Percentiles rank a stretch among this genome's conserved stretches.
Evolutionary conservation across 2,329 filamentous ascomycete genomes (phyloP).

Genomic region (Colletotrichum sp.): DNA sequence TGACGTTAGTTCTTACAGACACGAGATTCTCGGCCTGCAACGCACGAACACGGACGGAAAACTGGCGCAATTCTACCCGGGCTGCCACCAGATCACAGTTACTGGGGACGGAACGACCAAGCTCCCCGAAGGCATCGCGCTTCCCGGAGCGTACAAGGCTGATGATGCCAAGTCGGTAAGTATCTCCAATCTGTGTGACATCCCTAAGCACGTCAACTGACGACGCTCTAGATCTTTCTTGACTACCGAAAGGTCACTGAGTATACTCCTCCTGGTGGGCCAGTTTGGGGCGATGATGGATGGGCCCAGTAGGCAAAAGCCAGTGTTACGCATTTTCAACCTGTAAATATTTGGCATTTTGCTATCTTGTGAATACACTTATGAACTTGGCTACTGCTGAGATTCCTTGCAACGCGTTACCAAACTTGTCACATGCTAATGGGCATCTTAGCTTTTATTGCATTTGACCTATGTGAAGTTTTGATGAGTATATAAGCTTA

Average conservation of each 20-base stretch:
- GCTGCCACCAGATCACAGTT: slow-evolving; percentile 62
- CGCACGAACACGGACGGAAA: slow-evolving; percentile 52
- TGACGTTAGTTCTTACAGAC: slow-evolving; percentile 23
- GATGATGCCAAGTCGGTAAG: slow-evolving; percentile 24
- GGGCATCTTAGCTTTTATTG: neutral
- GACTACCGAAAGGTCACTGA: slow-evolving; percentile 29
- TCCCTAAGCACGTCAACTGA: neutral
- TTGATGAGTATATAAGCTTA: neutral
- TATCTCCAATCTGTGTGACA: fast-evolving
- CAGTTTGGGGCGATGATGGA: slow-evolving; percentile 23
- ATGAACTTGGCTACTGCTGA: neutral
- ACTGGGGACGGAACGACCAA: slow-evolving; percentile 49
- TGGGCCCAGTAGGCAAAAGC: slow-evolving; percentile 6
- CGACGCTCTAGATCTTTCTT: slow-evolving; percentile 25
- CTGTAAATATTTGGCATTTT: neutral
- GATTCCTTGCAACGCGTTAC: neutral
- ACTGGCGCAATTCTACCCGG: slow-evolving; percentile 59
- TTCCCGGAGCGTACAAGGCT: slow-evolving; percentile 26
- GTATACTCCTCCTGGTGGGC: slow-evolving; percentile 28
- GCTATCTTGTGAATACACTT: neutral
- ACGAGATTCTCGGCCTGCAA: slow-evolving; percentile 62
- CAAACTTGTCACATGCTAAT: neutral
- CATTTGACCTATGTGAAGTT: neutral
- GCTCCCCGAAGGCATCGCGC: slow-evolving; percentile 27
- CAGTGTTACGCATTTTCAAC: neutral